A percentile compares a stretch with the other conserved stretches of the same genome.
Evolutionary conservation across 2,329 filamentous ascomycete species (phyloP).

Genomic region (Penicillium freii): DNA sequence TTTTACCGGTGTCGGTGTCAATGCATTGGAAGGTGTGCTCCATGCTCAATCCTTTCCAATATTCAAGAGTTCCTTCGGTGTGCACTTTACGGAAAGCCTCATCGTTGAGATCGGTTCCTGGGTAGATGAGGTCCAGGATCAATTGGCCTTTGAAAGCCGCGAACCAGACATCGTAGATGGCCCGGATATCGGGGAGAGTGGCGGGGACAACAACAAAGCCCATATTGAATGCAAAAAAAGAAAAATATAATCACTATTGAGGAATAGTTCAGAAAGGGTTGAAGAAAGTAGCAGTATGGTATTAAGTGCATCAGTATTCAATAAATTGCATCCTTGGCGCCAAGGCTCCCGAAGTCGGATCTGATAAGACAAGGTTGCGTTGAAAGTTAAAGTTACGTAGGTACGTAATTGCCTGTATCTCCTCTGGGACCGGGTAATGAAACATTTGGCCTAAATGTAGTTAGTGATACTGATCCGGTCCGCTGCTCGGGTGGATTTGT

Average conservation of each 20-base stretch:
- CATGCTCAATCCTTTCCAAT: conserved; percentile 36
- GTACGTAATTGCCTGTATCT: neutral
- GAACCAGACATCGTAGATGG: conserved; percentile 26
- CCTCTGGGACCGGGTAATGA: neutral
- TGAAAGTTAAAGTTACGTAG: neutral
- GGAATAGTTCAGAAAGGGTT: neutral
- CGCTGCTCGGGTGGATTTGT: neutral
- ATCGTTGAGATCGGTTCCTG: conserved; percentile 30
- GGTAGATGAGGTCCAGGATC: conserved; percentile 47
- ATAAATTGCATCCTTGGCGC: neutral
- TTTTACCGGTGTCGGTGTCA: conserved; percentile 44
- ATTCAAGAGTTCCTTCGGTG: conserved; percentile 43
- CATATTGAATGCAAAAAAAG: conserved; percentile 27
- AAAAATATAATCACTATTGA: neutral
- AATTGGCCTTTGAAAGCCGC: conserved; percentile 30
- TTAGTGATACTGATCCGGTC: neutral
- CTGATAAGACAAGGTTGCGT: conserved; percentile 5
- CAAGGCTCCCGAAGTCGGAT: conserved; percentile 9
- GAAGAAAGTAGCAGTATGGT: neutral
- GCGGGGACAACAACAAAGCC: conserved; percentile 44
- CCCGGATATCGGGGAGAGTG: conserved; percentile 16
- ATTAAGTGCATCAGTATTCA: neutral
- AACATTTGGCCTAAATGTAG: neutral
- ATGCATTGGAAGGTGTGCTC: conserved; percentile 49
- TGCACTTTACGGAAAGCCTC: conserved; percentile 47